Evolutionary conservation across 371 early-diverging fungal genomes (phyloP).

Genomic region (Apophysomyces ossiformis): DNA sequence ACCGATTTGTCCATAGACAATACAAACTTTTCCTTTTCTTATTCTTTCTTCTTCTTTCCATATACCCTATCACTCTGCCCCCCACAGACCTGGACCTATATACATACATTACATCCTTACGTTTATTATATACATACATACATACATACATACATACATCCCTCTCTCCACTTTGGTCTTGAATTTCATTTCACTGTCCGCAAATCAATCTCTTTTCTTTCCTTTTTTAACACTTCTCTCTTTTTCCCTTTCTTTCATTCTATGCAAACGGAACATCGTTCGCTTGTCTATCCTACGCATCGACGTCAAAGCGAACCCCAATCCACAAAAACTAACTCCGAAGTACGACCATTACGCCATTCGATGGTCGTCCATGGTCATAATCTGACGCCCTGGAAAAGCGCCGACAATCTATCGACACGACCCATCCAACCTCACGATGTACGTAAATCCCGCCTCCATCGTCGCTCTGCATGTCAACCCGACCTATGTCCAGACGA

Average conservation of each 20-base stretch:
- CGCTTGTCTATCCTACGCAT: conserved; percentile 22
- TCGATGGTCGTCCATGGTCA: conserved; percentile 17
- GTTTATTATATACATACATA: background rate
- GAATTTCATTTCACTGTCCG: conserved; percentile 2
- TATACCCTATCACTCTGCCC: background rate
- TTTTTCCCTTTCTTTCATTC: conserved; percentile 2
- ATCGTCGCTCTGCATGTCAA: conserved; percentile 6
- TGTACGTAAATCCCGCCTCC: conserved; percentile 7
- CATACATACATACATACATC: conserved; percentile 7
- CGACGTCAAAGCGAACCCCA: conserved; percentile 25
- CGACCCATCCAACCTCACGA: background rate
- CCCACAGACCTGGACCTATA: background rate
- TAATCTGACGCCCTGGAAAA: conserved; percentile 30
- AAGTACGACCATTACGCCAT: conserved; percentile 20
- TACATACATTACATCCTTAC: no score
- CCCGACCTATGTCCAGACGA: conserved; percentile 12
- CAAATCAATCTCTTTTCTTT: background rate
- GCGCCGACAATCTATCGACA: conserved; percentile 30
- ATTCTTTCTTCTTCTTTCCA: conserved; percentile 9
- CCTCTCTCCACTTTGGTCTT: background rate
- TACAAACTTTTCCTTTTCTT: conserved; percentile 6
- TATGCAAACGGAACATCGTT: conserved; percentile 18
- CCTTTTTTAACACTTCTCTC: background rate
- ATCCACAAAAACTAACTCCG: conserved; percentile 7
- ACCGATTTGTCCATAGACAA: conserved; percentile 9